These are phyloP conservation scores for Starmerella davenportii DNA, from an alignment of 805 yeast species.

Conservation along the genomic window DNA sequence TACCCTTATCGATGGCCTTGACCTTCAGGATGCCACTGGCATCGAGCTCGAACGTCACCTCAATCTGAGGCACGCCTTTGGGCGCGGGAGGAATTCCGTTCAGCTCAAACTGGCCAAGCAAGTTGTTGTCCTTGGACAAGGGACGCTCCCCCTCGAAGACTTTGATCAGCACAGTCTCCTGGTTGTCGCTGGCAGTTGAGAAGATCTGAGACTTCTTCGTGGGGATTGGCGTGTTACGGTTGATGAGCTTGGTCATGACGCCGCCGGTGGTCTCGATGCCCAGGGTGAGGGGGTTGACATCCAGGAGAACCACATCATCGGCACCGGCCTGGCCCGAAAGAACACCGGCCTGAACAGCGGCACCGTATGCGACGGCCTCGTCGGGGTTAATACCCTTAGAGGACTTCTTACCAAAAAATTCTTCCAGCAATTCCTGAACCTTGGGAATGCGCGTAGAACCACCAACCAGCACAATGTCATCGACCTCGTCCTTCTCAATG, in stretches of 20 bases:
- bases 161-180: constrained; percentile 85
- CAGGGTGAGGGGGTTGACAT: constrained; percentile 81
- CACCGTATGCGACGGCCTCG: constrained; percentile 99
- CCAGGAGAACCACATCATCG: constrained; percentile 74
- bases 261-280: constrained; percentile 98
- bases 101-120: constrained; percentile 71
- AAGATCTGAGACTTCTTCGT: constrained; percentile 88
- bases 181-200: constrained; percentile 92
- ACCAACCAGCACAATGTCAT: constrained; percentile 94
- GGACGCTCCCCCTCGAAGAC: constrained; percentile 96
- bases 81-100: constrained; percentile 82
- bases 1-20: constrained; percentile 78
- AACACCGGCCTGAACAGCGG: constrained; percentile 98
- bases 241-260: constrained; percentile 87
- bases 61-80: constrained; percentile 81
- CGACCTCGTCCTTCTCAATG: constrained; percentile 66
- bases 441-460: constrained; percentile 99
- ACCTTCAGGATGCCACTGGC: constrained; percentile 79
- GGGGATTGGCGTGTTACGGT: constrained; percentile 90
- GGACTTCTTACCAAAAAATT: constrained; percentile 81
- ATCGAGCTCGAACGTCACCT: constrained; percentile 74
- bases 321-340: constrained; percentile 89
- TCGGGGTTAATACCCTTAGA: constrained; percentile 97
- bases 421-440: constrained; percentile 82
- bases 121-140: constrained; percentile 80